A percentile compares a stretch with the other conserved stretches of the same genome.
These are phyloP conservation scores for Chenopodium album DNA, from an alignment of 148 eudicot species.

Conservation along the genomic window DNA sequence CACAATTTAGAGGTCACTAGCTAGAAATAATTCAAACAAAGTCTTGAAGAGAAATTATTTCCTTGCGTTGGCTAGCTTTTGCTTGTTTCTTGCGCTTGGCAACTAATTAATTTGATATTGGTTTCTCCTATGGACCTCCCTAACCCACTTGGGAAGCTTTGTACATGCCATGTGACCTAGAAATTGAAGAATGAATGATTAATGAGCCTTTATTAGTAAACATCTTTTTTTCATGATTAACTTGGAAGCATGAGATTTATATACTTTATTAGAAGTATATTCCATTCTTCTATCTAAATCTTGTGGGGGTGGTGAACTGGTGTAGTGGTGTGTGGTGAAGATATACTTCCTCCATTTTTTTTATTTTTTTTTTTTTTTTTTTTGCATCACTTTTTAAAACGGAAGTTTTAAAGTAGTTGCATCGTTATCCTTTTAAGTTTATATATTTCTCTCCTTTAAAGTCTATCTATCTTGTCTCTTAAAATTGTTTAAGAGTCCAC, in stretches of 20 bases:
- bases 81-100: conserved; percentile 20
- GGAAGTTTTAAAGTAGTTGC: no score
- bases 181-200: background rate
- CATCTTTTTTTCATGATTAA: conserved; percentile 1
- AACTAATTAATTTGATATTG: background rate
- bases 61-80: background rate
- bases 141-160: background rate
- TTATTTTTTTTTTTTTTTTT: no score
- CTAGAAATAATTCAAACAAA: background rate
- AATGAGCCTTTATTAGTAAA: conserved; percentile 7
- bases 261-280: no score
- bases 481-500: no score
- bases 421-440: no score
- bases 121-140: background rate
- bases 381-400: no score
- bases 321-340: no score
- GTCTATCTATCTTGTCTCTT: no score
- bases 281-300: background rate
- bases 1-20: background rate
- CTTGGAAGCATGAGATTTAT: conserved; percentile 4
- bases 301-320: background rate
- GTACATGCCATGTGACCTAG: conserved; percentile 23
- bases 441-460: no score
- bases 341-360: no score
- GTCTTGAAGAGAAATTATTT: background rate